These are phyloP conservation scores for Gymnopilus dilepis DNA, from an alignment of 768 basidiomycete genomes.

Conservation along the genomic window DNA sequence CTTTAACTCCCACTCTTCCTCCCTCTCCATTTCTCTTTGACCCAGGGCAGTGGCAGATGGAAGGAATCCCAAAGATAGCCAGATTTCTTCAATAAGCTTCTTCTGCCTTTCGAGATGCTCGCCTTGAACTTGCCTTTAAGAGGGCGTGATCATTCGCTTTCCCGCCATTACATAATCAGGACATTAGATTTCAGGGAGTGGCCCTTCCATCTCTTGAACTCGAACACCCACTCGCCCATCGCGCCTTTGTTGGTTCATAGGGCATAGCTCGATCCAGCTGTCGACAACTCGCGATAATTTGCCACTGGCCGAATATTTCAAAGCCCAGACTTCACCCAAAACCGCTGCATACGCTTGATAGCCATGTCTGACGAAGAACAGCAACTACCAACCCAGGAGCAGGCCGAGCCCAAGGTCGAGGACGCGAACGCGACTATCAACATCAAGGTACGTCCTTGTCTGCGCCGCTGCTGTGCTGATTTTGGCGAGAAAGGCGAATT, in stretches of 20 bases:
- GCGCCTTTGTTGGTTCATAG: neutral
- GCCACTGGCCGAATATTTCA: neutral
- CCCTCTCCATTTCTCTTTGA: neutral
- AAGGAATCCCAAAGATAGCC: neutral
- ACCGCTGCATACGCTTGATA: slow-evolving; percentile 11
- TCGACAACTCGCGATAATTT: neutral
- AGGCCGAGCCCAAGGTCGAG: slow-evolving; percentile 57
- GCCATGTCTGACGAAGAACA: slow-evolving; percentile 63
- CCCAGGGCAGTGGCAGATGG: neutral
- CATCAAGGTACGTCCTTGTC: slow-evolving; percentile 62
- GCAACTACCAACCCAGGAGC: slow-evolving; percentile 36
- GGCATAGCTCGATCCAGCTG: neutral
- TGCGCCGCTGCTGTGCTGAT: neutral
- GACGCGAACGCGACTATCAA: slow-evolving; percentile 73
- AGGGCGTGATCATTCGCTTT: slow-evolving; percentile 2
- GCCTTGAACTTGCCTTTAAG: neutral
- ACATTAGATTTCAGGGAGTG: slow-evolving; percentile 24
- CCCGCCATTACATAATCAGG: slow-evolving; percentile 20
- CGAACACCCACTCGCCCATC: slow-evolving; percentile 5
- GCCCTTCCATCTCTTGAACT: slow-evolving; percentile 9
- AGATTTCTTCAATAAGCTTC: neutral
- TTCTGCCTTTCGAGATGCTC: neutral
- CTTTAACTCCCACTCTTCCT: neutral
- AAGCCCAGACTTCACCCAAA: slow-evolving; percentile 2
- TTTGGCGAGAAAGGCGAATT: neutral